Evolutionary conservation across 2,329 filamentous ascomycete genomes (phyloP).

Genomic region (Thelonectria olida): DNA sequence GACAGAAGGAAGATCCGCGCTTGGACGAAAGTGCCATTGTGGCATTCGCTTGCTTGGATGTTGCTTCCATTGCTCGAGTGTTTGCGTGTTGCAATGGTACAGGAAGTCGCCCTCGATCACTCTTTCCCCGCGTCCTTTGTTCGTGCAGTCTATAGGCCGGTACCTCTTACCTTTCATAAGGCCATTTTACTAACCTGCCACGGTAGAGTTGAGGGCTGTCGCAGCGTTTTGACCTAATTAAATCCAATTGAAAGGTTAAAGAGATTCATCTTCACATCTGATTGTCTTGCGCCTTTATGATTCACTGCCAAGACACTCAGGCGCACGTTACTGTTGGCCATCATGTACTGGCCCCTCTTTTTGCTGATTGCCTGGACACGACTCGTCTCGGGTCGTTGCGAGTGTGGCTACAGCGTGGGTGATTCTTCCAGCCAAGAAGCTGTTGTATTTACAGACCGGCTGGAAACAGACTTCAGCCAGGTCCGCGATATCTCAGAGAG

Average conservation of each 20-base stretch:
- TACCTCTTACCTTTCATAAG: background rate
- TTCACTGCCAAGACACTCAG: background rate
- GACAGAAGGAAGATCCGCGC: too few relatives aligned
- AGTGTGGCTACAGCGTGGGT: conserved; percentile 75
- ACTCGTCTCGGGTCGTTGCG: conserved; percentile 60
- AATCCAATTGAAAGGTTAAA: background rate
- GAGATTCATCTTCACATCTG: background rate
- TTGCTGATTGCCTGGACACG: conserved; percentile 24
- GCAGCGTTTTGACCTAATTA: background rate
- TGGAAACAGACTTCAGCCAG: conserved; percentile 78
- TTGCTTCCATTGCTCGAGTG: too few relatives aligned
- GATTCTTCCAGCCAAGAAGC: conserved; percentile 49
- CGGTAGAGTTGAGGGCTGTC: too few relatives aligned
- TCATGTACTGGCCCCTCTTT: conserved; percentile 20
- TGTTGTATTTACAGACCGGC: conserved; percentile 71
- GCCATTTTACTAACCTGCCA: background rate
- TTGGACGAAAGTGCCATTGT: too few relatives aligned
- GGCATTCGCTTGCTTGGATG: too few relatives aligned
- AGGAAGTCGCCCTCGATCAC: background rate
- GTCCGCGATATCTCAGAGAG: conserved; percentile 57
- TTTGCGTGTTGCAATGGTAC: background rate
- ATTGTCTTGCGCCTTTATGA: background rate
- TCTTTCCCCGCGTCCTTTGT: too few relatives aligned
- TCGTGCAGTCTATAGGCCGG: too few relatives aligned
- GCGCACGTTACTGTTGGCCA: background rate